Base-by-base conservation (phyloP, 176 grass and related monocot species). In the Otatea glauca region DNA sequence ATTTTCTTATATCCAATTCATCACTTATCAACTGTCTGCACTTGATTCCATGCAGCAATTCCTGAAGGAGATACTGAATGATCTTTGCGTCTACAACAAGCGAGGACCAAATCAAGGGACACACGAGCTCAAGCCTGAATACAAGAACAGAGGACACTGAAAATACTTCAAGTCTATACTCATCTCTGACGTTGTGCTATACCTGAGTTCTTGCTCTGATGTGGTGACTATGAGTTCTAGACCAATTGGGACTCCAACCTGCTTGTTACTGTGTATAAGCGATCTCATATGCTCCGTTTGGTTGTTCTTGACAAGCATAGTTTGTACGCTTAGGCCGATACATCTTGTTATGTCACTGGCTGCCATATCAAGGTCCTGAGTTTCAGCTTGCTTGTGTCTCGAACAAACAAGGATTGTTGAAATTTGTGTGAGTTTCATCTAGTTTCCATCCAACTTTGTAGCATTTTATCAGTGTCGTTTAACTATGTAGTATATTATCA, bases 71-170 rank as follows among this genome's bases (percentile, higher is more conserved):
- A 97, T 97, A 85, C 56, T 94, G 87, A 94, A 91, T 51, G 92
- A 92, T 58, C 74, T 94, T 1, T 97, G 92, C 34, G 78, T 97
- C 58, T 97, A 97, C 83, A 97, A 94, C 81, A 97, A 97, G 75
- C 87, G 94, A 91, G 94, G 94, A 73, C 92, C 92, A 13, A 90
- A 97, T 86, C 92, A 97, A 85, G 94, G 94, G 39, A 97, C 94
- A 3, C 94, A 94, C 29, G 94, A 97, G 81, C 90, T 97, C 39
- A 97, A 97, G 87, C 88, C 88, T 34, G 94, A 92, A 84, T 97
- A 97, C 89, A 97, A 92, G 83, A 94, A 82, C 79, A 48, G 92
- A 92, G 88, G 94, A 89, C 67, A 79, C 62, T 20, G 71, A 48
- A 25, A 81, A 75, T 67, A 47, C 81, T 38, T 88, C 29, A 88